These are phyloP conservation scores for Trichoderma sp. DNA, from an alignment of 2,329 filamentous ascomycete species.

Conservation along the genomic window DNA sequence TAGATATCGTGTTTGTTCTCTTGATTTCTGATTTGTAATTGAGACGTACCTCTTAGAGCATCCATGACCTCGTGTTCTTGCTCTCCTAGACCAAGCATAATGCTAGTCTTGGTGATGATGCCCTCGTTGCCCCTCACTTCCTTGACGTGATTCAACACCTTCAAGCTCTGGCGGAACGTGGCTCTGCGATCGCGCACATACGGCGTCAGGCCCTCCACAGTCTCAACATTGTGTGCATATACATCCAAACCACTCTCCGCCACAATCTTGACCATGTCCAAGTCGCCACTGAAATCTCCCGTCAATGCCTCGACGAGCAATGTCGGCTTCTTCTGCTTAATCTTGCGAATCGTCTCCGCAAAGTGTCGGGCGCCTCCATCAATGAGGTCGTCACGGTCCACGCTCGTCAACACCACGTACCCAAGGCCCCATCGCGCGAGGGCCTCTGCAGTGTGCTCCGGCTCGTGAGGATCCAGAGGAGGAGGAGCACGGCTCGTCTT, in stretches of 20 bases:
- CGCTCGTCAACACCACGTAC: conserved; percentile 91
- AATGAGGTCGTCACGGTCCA: conserved; percentile 88
- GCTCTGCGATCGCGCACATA: conserved; percentile 87
- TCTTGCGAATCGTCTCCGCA: conserved; percentile 89
- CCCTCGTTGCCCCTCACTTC: conserved; percentile 63
- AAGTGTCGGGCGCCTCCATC: conserved; percentile 91
- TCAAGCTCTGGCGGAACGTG: conserved; percentile 82
- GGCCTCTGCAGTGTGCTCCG: conserved; percentile 94
- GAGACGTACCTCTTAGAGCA: conserved; percentile 64
- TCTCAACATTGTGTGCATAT: conserved; percentile 97
- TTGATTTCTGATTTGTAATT: not conserved
- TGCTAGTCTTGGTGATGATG: conserved; percentile 96
- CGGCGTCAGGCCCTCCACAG: conserved; percentile 85
- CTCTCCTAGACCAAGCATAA: conserved; percentile 96
- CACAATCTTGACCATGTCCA: conserved; percentile 84
- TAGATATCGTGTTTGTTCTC: not conserved
- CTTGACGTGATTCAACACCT: conserved; percentile 81
- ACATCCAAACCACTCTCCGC: conserved; percentile 90
- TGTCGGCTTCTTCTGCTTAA: conserved; percentile 79
- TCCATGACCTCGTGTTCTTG: conserved; percentile 83
- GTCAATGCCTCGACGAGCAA: conserved; percentile 83
- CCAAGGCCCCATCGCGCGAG: conserved; percentile 90
- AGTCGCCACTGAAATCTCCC: conserved; percentile 81
- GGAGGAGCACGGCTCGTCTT: conserved; percentile 78
- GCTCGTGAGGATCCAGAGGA: conserved; percentile 91